phyloP scores from a whole-genome alignment of 176 grass and related monocot species.

The Coix lacrymajobi region DNA sequence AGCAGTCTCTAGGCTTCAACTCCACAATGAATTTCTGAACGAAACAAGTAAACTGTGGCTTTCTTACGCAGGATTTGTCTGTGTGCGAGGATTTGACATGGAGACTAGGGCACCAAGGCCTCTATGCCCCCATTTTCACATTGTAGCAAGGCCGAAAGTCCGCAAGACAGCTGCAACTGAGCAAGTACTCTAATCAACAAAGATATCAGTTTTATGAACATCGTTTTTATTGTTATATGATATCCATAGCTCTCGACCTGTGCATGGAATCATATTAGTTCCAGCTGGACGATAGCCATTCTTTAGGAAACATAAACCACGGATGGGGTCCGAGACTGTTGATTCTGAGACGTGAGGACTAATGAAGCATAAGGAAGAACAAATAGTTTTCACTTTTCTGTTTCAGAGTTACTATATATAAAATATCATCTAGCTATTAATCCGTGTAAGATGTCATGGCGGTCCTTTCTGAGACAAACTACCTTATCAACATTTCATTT shows the following conservation, averaged over 20 bases:
- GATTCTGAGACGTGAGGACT: conserved; percentile 19
- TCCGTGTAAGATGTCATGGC: neutral
- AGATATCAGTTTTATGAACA: conserved; percentile 7
- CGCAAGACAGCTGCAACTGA: conserved; percentile 26
- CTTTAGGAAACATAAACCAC: conserved; percentile 32
- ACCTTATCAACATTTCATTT: conserved; percentile 23
- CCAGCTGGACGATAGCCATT: conserved; percentile 12
- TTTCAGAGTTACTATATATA: neutral
- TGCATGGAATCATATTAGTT: conserved; percentile 28
- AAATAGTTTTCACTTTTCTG: conserved; percentile 1
- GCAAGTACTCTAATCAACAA: conserved; percentile 3
- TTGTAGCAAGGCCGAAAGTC: conserved; percentile 45
- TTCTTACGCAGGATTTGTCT: conserved; percentile 68
- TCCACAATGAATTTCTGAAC: neutral
- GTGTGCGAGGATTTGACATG: conserved; percentile 82
- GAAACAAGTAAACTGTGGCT: neutral
- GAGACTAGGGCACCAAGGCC: conserved; percentile 68
- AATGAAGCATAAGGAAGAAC: conserved; percentile 8
- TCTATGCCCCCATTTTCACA: conserved; percentile 67
- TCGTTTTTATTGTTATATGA: conserved; percentile 15
- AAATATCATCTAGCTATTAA: conserved; percentile 1
- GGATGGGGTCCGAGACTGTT: conserved; percentile 22
- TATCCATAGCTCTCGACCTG: conserved; percentile 24
- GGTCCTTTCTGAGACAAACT: neutral
- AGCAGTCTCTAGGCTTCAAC: conserved; percentile 7